Evolutionary conservation across 768 basidiomycete genomes (phyloP).

Genomic region (Mycena vitilis): DNA sequence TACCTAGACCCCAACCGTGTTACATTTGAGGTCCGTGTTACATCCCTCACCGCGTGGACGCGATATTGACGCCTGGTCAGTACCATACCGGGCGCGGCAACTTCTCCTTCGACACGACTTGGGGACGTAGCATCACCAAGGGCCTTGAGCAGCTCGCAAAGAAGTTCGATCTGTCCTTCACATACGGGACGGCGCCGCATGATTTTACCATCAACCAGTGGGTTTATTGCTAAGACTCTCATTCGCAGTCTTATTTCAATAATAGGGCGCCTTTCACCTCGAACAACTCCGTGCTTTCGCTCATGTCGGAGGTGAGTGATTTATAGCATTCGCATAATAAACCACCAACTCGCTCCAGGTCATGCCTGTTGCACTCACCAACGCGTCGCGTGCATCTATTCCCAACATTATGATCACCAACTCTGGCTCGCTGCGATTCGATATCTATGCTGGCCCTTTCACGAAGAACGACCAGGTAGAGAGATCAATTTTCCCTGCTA

Average conservation of each 20-base stretch:
- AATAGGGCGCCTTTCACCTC: slow-evolving; percentile 72
- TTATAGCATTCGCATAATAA: too few species aligned
- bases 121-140: slow-evolving; percentile 64
- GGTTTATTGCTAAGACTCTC: slow-evolving; percentile 32
- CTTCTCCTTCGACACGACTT: slow-evolving; percentile 68
- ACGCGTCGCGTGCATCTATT: slow-evolving; percentile 70
- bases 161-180: slow-evolving; percentile 69
- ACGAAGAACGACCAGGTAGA: slow-evolving; percentile 73
- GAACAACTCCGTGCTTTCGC: slow-evolving; percentile 67
- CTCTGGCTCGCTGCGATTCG: slow-evolving; percentile 73
- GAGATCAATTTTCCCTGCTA: too few species aligned
- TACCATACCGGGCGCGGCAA: slow-evolving; percentile 73
- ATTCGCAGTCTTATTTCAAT: slow-evolving; percentile 17
- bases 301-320: slow-evolving; percentile 48
- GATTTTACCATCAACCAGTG: slow-evolving; percentile 78
- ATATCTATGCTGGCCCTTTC: slow-evolving; percentile 76
- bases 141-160: slow-evolving; percentile 65
- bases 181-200: slow-evolving; percentile 80
- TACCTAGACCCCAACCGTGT: slow-evolving; percentile 87
- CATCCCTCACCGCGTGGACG: not conserved
- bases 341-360: too few species aligned
- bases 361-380: slow-evolving; percentile 66
- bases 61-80: slow-evolving; percentile 43
- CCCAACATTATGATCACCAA: slow-evolving; percentile 76
- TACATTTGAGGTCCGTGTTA: slow-evolving; percentile 69